A percentile compares a stretch with the other conserved stretches of the same genome.
phyloP scores from a whole-genome alignment of 2,329 filamentous ascomycete genomes.

The Penicillium concentricum region DNA sequence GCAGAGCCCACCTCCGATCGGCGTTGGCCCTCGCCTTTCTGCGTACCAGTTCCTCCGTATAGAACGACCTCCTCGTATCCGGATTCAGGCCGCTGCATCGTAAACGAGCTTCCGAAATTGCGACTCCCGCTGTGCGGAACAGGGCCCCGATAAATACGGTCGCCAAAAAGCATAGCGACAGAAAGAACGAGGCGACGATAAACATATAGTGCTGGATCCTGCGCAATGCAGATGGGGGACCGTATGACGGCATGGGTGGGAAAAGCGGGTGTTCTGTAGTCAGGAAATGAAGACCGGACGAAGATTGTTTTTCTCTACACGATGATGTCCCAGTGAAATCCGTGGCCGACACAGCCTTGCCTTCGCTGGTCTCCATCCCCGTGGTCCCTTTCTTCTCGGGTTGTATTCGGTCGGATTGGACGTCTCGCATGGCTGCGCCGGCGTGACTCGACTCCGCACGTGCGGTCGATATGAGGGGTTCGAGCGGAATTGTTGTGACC shows the following conservation, averaged over 20 bases:
- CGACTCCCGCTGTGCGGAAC: slow-evolving; percentile 62
- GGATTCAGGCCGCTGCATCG: slow-evolving; percentile 61
- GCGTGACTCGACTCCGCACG: slow-evolving; percentile 8
- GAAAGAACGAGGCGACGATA: slow-evolving; percentile 66
- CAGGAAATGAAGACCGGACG: slow-evolving; percentile 7
- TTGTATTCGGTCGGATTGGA: not conserved
- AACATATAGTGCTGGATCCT: slow-evolving; percentile 66
- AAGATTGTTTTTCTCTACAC: slow-evolving; percentile 12
- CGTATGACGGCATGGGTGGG: slow-evolving; percentile 78
- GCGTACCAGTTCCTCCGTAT: slow-evolving; percentile 67
- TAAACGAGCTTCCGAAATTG: slow-evolving; percentile 52
- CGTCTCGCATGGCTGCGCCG: not conserved
- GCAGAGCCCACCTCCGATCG: slow-evolving; percentile 61
- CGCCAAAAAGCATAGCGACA: slow-evolving; percentile 74
- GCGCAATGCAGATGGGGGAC: slow-evolving; percentile 66
- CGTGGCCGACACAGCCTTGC: not conserved
- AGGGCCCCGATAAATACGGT: slow-evolving; percentile 74
- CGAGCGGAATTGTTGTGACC: slow-evolving; percentile 7
- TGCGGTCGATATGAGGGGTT: slow-evolving; percentile 5
- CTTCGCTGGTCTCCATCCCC: not conserved
- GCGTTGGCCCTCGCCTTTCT: slow-evolving; percentile 57
- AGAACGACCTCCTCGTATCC: slow-evolving; percentile 64
- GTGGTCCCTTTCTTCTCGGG: not conserved
- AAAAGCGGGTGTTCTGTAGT: slow-evolving; percentile 57
- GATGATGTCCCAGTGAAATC: not conserved